Percentiles rank a stretch among this genome's conserved stretches.
Conservation (phyloP, 164 flowering plant species). For the Aristolochia contorta region DNA sequence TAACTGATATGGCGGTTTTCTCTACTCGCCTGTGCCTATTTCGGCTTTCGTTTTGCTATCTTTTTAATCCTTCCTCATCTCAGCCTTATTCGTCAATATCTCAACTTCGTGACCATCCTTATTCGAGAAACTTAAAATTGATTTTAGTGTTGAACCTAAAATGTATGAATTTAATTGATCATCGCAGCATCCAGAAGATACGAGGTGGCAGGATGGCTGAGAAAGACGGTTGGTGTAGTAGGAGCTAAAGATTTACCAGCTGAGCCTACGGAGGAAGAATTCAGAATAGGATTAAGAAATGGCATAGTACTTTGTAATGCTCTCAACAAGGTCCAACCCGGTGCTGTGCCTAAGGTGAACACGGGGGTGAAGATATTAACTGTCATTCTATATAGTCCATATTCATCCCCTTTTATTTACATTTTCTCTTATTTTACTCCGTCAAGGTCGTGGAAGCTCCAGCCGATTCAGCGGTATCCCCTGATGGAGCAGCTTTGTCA, state of each 20-base stretch:
- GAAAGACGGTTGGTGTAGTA: conserved; percentile 67
- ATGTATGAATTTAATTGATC: background rate
- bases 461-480: conserved; percentile 53
- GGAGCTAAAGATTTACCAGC: conserved; percentile 80
- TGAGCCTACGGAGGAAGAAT: conserved; percentile 88
- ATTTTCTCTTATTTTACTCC: conserved; percentile 3
- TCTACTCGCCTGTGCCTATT: no score
- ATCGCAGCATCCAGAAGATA: conserved; percentile 57
- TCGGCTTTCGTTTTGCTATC: no score
- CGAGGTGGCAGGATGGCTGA: conserved; percentile 81
- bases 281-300: conserved; percentile 70
- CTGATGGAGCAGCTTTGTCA: conserved; percentile 94
- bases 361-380: background rate
- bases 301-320: conserved; percentile 79
- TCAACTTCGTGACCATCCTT: background rate
- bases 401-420: background rate
- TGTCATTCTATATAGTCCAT: background rate
- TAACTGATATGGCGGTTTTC: no score
- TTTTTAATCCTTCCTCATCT: no score
- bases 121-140: background rate
- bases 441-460: conserved; percentile 84
- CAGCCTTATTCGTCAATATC: no score
- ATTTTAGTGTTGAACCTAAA: background rate
- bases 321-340: conserved; percentile 72
- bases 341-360: conserved; percentile 78